Conservation (phyloP, 2,329 filamentous ascomycete genomes). For the Cryoendolithus antarcticus region DNA sequence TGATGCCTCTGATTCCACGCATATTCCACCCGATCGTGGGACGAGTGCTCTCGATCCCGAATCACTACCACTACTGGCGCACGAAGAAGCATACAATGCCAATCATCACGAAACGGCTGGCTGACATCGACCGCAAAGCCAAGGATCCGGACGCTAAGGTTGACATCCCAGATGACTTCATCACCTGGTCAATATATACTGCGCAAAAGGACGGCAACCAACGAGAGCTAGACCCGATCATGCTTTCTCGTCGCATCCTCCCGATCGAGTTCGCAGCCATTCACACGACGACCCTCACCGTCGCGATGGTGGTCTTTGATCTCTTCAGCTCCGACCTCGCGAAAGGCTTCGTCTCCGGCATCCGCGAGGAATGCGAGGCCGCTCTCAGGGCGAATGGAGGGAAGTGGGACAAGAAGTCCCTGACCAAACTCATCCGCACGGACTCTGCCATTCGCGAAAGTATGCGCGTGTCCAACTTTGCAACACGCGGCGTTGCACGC, state of each 20-base stretch:
- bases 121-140: conserved; percentile 33
- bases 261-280: conserved; percentile 48
- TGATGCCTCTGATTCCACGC: conserved; percentile 36
- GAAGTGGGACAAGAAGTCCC: conserved; percentile 13
- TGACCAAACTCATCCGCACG: conserved; percentile 15
- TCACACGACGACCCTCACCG: conserved; percentile 44
- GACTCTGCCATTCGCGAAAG: conserved; percentile 22
- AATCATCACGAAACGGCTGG: conserved; percentile 38
- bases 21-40: conserved; percentile 40
- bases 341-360: conserved; percentile 23
- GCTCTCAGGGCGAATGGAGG: conserved; percentile 4
- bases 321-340: conserved; percentile 30
- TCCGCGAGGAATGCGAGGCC: conserved; percentile 18
- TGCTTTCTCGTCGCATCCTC: conserved; percentile 40
- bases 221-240: conserved; percentile 35
- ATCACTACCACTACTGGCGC: conserved; percentile 36
- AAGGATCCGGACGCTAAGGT: conserved; percentile 32
- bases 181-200: conserved; percentile 45
- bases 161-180: conserved; percentile 41
- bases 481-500: conserved; percentile 11
- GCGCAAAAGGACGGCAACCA: conserved; percentile 33
- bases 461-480: conserved; percentile 18
- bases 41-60: conserved; percentile 32
- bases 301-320: conserved; percentile 37
- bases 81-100: conserved; percentile 33